Evolutionary conservation across 257 asterid genomes (phyloP), one percentile per base, ranked within the genome.

Genomic region (Thymus quinquecostatus): DNA sequence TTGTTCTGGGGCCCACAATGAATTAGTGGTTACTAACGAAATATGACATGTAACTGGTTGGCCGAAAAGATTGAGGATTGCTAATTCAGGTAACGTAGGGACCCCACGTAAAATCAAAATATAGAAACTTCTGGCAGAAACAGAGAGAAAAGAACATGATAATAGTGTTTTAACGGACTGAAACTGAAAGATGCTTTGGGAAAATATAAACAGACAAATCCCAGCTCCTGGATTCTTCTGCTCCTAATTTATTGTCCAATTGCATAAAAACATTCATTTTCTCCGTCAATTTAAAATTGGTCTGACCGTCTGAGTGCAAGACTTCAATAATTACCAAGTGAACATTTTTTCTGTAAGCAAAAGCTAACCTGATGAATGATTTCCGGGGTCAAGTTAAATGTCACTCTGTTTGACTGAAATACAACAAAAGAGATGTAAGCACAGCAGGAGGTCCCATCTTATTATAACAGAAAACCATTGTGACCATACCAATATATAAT

Each of bases 301-400:
- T 27, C 34, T 21, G 21, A 21, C 21, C 21, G 21, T 21, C 21
- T 66, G 11, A 28, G 57, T 28, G 10, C 27, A 58, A 60, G 13
- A 38, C 68, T 57, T 49, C 29, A 54, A 30, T 27, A 70, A 48
- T n/a, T 64, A 33, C 28, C 67, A 10, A 36, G 66, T 38, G 28
- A 65, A 57, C 38, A 56, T 59, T 34, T 56, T 68, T 73, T 21
- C 21, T 55, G 44, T 49, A 13, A 50, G 63, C 54, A 36, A 74
- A 69, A 38, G 28, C 48, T 51, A 66, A 43, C 65, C 21, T 95
- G 99, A 76, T 89, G 99, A 80, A 94, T 94, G 81, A 91, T 88
- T 86, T 91, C 99, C 40, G 96, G 93, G 43, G 99, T 94, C 90
- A 91, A 82, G 87, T 95, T 95, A 79, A 95, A 92, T 8, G 99